Base-by-base conservation (phyloP, 2,329 filamentous ascomycete species). In the Alternaria sp. region DNA sequence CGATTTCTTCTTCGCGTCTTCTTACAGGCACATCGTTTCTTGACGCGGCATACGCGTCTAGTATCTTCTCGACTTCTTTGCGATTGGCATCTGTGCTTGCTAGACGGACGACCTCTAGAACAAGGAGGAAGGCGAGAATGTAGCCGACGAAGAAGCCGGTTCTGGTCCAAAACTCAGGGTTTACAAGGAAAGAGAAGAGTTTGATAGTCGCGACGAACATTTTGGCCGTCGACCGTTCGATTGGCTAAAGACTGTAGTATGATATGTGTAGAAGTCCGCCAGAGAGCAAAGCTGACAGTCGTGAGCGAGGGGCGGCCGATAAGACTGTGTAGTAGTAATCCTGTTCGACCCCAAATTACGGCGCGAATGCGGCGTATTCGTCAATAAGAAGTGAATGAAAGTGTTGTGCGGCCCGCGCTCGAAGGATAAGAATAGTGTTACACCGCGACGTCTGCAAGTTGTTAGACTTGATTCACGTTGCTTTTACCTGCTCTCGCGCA, bases 131-230 rank as follows among this genome's bases (percentile, higher is more conserved):
- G 12, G 68, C 66, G 27, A 60, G 27, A 14, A 66, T 57, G 57
- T 71, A 71, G 51, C 67, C 68, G n/a, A 72, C 54, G 52, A 72
- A 69, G 51, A 71, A 72, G 45, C 65, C 65, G 25, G 63, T 41
- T 18, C 61, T 64, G 14, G 59, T 60, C 64, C 64, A 68, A 54
- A 68, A 68, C 30, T 64, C 51, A 16, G 50, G 50, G 14, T 41
- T 59, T 45, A 64, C 27, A 18, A 67, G 66, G 49, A 68, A 63
- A 25, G 58, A 53, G 52, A 66, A 59, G 40, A 55, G 32, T 45
- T 52, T 52, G 16, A 63, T 18, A 14, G 27, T 40, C 16, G 27
- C 38, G 20, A 62, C 28, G 11, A 58, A 32, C 43, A 46, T 59
- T 12, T 16, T 46, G 36, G 30, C 36, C 43, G 48, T 50, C 16